Evolutionary conservation across 2,329 filamentous ascomycete species (phyloP).

Genomic region (Colletotrichum musae): DNA sequence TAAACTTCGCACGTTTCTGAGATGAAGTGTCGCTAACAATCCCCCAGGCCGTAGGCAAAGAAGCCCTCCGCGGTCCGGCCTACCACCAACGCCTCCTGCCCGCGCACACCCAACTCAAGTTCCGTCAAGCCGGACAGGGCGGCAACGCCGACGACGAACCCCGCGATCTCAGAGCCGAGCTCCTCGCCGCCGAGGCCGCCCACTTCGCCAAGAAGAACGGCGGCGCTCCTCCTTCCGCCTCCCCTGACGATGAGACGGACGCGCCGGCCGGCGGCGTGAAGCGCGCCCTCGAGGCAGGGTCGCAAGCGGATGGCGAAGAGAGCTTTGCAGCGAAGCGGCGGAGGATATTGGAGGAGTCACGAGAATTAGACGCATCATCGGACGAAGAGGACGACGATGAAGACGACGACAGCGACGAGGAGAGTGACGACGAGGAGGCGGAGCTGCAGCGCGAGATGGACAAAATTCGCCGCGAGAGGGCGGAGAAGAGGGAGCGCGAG

Average conservation of each 20-base stretch:
- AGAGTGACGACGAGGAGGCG: constrained; percentile 86
- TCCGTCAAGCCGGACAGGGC: constrained; percentile 88
- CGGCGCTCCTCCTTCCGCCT: constrained; percentile 59
- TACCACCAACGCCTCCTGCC: constrained; percentile 97
- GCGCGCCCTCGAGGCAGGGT: constrained; percentile 72
- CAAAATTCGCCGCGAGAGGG: constrained; percentile 90
- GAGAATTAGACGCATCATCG: constrained; percentile 87
- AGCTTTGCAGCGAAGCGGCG: constrained; percentile 86
- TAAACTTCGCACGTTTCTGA: background rate
- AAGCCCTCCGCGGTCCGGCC: constrained; percentile 91
- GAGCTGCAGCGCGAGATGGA: constrained; percentile 94
- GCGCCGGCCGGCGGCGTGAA: constrained; percentile 65
- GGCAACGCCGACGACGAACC: constrained; percentile 78
- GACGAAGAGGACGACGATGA: constrained; percentile 73
- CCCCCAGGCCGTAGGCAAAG: constrained; percentile 87
- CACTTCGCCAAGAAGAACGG: constrained; percentile 90
- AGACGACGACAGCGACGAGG: constrained; percentile 69
- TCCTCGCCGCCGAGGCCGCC: constrained; percentile 88
- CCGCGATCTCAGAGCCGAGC: constrained; percentile 90
- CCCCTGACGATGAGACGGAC: constrained; percentile 63
- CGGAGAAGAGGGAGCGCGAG: constrained; percentile 80
- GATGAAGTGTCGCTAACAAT: constrained; percentile 45
- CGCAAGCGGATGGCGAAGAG: constrained; percentile 65
- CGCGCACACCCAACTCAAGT: constrained; percentile 93
- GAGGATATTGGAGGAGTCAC: constrained; percentile 88